Base-by-base conservation (phyloP, 306 rosid genomes). In the Sicyos edulis region DNA sequence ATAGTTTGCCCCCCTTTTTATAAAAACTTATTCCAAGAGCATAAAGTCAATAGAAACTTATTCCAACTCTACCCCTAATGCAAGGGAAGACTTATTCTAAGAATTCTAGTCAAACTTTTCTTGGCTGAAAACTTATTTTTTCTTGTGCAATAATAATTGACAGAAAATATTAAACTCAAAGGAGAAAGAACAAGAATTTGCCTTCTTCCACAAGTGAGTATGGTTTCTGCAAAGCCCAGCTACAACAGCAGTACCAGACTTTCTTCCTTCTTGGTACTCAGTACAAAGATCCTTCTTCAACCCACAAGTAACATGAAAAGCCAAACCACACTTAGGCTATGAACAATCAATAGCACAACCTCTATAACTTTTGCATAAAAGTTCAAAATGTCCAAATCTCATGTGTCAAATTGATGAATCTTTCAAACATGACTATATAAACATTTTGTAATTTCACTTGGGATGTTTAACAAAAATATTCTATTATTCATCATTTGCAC, bases 181-280 rank as follows among this genome's bases (percentile, higher is more conserved):
- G 69, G 45, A 10, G 26, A 75, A 49, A 34, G 59, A 24, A 54
- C 4, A 47, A 53, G n/a, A 4, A 3, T 16, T n/a, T 65, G 89
- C 97, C 96, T 86, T 89, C 24, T 40, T 81, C 97, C 97, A 91
- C 0, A 91, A 5, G 56, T 84, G 81, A 16, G 88, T 73, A 58
- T 91, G 97, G 0, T 37, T 45, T 78, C 78, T 83, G 61, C 97
- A 91, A 75, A 91, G 89, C 1, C 97, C 96, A 71, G 97, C 96
- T 51, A 91, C 97, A 73, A 91, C 72, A 44, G 86, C 88, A 49
- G n/a, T n/a, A n/a, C 80, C 79, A 34, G 78, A 83, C 54, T 78
- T 93, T 76, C 76, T 88, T 70, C 86, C 92, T 80, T 88, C 83
- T 78, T 55, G 76, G 51, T 86, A 89, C 83, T 91, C 93, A 17